Conservation (phyloP, 208 protist genomes). For the Wallacemonas sp. region DNA sequence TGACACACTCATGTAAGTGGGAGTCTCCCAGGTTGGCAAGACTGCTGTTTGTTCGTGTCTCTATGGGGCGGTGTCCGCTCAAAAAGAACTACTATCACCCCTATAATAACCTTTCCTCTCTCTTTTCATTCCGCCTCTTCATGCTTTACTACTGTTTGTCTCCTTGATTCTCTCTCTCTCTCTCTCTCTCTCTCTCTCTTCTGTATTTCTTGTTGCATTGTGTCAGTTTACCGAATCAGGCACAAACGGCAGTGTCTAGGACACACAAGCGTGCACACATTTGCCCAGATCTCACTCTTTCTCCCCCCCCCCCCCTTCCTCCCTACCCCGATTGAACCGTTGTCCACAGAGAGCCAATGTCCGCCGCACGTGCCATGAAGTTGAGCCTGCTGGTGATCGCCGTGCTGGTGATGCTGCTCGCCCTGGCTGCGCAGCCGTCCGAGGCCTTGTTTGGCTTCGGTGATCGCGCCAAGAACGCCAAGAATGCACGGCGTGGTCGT, state of each 20-base stretch:
- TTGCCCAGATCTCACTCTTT: too few relatives aligned
- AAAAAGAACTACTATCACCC: too few relatives aligned
- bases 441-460: slow-evolving; percentile 13
- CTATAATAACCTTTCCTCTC: background rate
- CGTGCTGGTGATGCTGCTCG: slow-evolving; percentile 16
- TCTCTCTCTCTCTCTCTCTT: slow-evolving; percentile 16
- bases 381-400: slow-evolving; percentile 11
- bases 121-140: slow-evolving; percentile 8
- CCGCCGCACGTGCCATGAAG: background rate
- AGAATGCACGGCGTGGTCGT: background rate
- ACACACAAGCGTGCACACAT: too few relatives aligned
- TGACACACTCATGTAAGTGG: too few relatives aligned
- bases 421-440: slow-evolving; percentile 3
- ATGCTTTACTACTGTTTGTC: slow-evolving; percentile 9
- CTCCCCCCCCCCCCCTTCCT: too few relatives aligned
- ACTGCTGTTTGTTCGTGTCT: background rate
- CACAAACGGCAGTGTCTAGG: too few relatives aligned
- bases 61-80: background rate
- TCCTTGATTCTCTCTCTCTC: background rate
- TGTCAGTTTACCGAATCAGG: slow-evolving; percentile 6
- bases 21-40: too few relatives aligned
- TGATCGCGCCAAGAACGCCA: background rate
- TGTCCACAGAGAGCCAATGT: too few relatives aligned
- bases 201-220: slow-evolving; percentile 2
- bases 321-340: too few relatives aligned